Percentiles rank a stretch among this genome's conserved stretches.
phyloP scores from a whole-genome alignment of 805 yeast genomes.

The Hemisphaericaspora nanyangensis region DNA sequence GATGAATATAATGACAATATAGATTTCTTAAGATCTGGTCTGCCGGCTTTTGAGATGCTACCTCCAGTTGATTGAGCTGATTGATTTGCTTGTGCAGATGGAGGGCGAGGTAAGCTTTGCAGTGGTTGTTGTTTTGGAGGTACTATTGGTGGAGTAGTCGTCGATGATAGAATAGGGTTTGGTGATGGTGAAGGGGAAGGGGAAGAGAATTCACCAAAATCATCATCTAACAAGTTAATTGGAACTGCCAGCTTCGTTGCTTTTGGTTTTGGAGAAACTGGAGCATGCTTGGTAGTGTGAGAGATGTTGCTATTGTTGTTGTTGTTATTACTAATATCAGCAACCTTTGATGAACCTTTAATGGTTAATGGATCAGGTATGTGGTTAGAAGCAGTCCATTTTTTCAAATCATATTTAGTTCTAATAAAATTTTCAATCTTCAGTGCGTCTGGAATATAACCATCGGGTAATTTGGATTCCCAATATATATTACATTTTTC shows the following conservation, averaged over 20 bases:
- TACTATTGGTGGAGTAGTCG: background rate
- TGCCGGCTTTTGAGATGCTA: constrained; percentile 22
- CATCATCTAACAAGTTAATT: constrained; percentile 33
- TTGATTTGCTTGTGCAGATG: constrained; percentile 12
- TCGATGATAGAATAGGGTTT: constrained; percentile 3
- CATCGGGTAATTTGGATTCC: constrained; percentile 73
- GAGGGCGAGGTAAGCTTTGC: constrained; percentile 5
- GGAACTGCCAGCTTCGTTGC: constrained; percentile 5
- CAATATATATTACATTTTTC: constrained; percentile 72
- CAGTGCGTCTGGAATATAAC: constrained; percentile 74
- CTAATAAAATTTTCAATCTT: constrained; percentile 87
- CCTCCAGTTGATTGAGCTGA: constrained; percentile 37
- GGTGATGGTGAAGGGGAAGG: constrained; percentile 18
- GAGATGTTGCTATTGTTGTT: background rate
- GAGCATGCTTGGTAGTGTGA: background rate
- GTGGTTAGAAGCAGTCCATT: constrained; percentile 65
- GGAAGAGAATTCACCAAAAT: constrained; percentile 39
- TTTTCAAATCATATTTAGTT: constrained; percentile 86
- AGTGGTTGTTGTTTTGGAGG: background rate
- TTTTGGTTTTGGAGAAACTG: background rate
- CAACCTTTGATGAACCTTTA: constrained; percentile 1
- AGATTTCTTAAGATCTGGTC: constrained; percentile 90
- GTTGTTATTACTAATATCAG: too few relatives aligned
- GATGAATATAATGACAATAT: constrained; percentile 82
- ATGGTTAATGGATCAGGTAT: constrained; percentile 59